Percentiles rank a stretch among this genome's conserved stretches.
Conservation (phyloP, 192 early-diverging fungal genomes). For the Chytriomyces hyalinus region DNA sequence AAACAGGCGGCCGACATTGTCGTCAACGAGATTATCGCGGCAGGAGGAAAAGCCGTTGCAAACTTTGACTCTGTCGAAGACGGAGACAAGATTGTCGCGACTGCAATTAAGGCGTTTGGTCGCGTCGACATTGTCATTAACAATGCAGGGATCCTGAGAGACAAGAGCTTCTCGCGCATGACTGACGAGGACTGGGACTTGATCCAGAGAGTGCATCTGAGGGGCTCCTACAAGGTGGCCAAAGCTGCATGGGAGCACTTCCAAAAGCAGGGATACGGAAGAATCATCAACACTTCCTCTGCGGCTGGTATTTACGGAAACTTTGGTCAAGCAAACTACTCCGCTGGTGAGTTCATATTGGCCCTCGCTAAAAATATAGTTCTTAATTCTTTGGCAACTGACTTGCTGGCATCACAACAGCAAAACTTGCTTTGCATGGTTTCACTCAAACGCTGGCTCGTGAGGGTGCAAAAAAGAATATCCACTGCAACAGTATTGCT, state of each 20-base stretch:
- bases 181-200: slow-evolving; percentile 98
- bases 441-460: slow-evolving; percentile 90
- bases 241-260: slow-evolving; percentile 97
- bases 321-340: slow-evolving; percentile 94
- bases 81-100: slow-evolving; percentile 97
- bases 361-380: not conserved
- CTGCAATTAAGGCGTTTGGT: slow-evolving; percentile 93
- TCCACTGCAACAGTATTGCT: slow-evolving; percentile 91
- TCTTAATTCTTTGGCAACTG: not conserved
- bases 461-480: slow-evolving; percentile 95
- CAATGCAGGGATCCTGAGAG: slow-evolving; percentile 94
- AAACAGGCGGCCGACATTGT: slow-evolving; percentile 87
- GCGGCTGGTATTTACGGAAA: slow-evolving; percentile 99
- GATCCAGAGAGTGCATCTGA: slow-evolving; percentile 89
- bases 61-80: slow-evolving; percentile 98
- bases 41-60: slow-evolving; percentile 92
- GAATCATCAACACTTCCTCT: slow-evolving; percentile 90
- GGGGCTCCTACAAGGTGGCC: slow-evolving; percentile 93
- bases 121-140: slow-evolving; percentile 95
- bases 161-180: slow-evolving; percentile 96
- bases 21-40: slow-evolving; percentile 86
- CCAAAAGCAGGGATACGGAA: slow-evolving; percentile 93
- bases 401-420: slow-evolving; percentile 45
- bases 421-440: slow-evolving; percentile 92
- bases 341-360: slow-evolving; percentile 59